These are phyloP conservation scores for Schoenoplectus tabernaemontani DNA, from an alignment of 202 grass and related monocot genomes.

Conservation along the genomic window DNA sequence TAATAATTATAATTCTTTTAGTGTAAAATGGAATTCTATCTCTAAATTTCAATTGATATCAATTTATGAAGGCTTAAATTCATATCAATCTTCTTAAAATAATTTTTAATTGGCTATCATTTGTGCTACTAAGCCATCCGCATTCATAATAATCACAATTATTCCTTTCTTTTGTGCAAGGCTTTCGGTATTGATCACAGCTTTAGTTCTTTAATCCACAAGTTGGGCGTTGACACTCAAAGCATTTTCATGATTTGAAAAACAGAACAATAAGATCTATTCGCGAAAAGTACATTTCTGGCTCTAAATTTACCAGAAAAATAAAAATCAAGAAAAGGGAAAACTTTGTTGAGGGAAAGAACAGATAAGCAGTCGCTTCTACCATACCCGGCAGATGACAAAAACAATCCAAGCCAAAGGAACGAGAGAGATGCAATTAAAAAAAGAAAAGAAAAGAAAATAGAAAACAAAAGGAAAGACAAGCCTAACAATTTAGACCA, in stretches of 20 bases:
- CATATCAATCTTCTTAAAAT: too few relatives aligned
- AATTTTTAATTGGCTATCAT: too few relatives aligned
- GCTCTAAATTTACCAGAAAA: slow-evolving; percentile 1
- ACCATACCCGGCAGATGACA: not conserved
- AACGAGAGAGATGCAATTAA: not conserved
- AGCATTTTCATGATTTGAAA: slow-evolving; percentile 12
- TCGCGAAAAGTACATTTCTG: slow-evolving; percentile 1
- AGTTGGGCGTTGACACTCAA: not conserved
- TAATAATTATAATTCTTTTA: not conserved
- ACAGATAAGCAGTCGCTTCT: not conserved
- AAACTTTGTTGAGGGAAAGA: not conserved
- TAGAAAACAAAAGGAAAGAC: not conserved
- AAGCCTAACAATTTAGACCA: slow-evolving; percentile 11
- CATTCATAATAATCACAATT: not conserved
- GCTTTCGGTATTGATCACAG: not conserved
- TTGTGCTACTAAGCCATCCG: too few relatives aligned
- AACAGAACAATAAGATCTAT: not conserved
- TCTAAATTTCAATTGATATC: too few relatives aligned
- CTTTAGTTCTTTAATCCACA: not conserved
- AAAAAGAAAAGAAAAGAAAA: not conserved
- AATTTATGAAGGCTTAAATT: too few relatives aligned
- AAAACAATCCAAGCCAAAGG: not conserved
- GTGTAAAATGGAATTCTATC: too few relatives aligned
- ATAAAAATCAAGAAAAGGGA: not conserved
- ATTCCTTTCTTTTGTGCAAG: not conserved